phyloP scores from a whole-genome alignment of 257 asterid genomes.

The Solanum raphanifolium region DNA sequence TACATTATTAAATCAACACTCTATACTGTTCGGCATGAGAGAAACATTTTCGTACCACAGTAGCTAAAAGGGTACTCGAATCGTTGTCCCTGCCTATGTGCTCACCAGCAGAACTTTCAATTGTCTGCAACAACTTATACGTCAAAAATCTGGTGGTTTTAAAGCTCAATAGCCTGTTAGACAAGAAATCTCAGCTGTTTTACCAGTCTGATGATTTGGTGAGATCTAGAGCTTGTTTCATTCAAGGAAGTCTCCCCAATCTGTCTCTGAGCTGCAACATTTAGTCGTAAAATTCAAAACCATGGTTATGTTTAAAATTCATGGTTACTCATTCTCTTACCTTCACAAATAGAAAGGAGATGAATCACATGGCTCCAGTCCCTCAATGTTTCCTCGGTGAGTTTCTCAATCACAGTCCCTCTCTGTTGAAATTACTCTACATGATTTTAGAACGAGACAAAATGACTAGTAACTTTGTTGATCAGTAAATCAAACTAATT shows the following conservation, averaged over 20 bases:
- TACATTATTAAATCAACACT: neutral
- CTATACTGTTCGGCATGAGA: neutral
- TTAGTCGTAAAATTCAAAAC: neutral
- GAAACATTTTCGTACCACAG: slow-evolving; percentile 56
- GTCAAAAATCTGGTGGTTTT: neutral
- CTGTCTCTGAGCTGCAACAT: slow-evolving; percentile 69
- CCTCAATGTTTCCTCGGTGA: slow-evolving; percentile 52
- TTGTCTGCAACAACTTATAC: slow-evolving; percentile 30
- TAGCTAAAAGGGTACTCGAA: slow-evolving; percentile 52
- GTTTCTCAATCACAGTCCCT: slow-evolving; percentile 82
- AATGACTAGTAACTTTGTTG: neutral
- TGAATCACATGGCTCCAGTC: slow-evolving; percentile 53
- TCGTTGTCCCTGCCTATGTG: slow-evolving; percentile 24
- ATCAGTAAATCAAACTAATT: neutral
- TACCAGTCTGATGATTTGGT: slow-evolving; percentile 85
- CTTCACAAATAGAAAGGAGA: slow-evolving; percentile 64
- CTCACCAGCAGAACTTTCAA: slow-evolving; percentile 66
- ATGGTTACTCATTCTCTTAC: slow-evolving; percentile 18
- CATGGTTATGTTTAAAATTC: neutral
- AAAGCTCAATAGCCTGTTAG: neutral
- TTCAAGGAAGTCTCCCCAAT: slow-evolving; percentile 84
- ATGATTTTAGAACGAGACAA: neutral
- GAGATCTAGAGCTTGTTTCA: slow-evolving; percentile 92
- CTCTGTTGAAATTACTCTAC: slow-evolving; percentile 27
- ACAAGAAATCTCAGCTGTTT: neutral